Evolutionary conservation across 2,329 filamentous ascomycete genomes (phyloP), one percentile per base, ranked within the genome.

Genomic region (Pseudogymnoascus sp.): DNA sequence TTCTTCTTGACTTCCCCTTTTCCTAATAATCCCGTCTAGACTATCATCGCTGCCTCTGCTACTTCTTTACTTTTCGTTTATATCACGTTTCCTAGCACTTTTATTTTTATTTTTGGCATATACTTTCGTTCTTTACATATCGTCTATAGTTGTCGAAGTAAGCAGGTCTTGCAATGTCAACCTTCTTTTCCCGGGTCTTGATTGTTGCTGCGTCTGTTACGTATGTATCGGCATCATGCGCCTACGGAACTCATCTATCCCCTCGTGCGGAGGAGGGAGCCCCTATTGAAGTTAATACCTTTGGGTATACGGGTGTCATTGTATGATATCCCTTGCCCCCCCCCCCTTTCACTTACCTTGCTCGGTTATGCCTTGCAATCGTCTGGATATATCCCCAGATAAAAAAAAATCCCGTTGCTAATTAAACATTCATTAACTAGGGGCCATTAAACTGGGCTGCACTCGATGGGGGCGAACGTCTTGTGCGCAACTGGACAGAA

Each of bases 201-300:
- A 57, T 57, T 21, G 29, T 57, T n/a, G 51, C 51, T 14, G 61
- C 69, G 39, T 72, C 73, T 51, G 73, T 71, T 47, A 67, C 65
- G 66, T 72, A 68, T 61, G 67, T 64, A 29, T 63, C 73, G 39
- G 75, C 75, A 5, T 76, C 75, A 6, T 78, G 77, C 61, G 75
- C 75, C 6, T 75, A 78, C 37, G 77, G 76, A 62, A 78, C 77
- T 1, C 68, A 72, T 45, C 66, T 78, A 14, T 69, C 74, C 54
- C 72, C 72, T 14, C 69, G 75, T 36, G 68, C 71, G 6, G 73
- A 73, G 63, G 70, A 67, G 54, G 70, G 67, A 8, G 73, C 69
- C 4, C 65, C 60, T 0, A 72, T 78, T 47, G 63, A 71, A 42
- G 70, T 75, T n/a, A 73, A 71, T 66, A 75, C 67, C 18, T 78